Evolutionary conservation across 805 yeast genomes (phyloP), one percentile per base, ranked within the genome.

Genomic region (Yamadazyma kitorensis): DNA sequence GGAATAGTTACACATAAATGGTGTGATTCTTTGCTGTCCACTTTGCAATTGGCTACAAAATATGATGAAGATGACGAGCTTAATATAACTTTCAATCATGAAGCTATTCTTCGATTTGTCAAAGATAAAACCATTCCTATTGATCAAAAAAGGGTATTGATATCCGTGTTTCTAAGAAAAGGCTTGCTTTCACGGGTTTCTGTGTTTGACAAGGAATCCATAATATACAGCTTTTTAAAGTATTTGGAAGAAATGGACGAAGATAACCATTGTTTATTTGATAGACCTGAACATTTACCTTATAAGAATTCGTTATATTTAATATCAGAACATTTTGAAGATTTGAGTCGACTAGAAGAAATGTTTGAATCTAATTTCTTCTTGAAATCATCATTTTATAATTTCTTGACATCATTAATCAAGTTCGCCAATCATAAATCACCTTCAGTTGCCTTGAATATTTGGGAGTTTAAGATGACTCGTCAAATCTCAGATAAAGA

Each of bases 11-110:
- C 18, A 8, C n/a, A 24, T 3, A 14, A 31, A 13, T 55, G 60
- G 58, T 47, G 52, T 8, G 63, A 59, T 31, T 35, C 36, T 3
- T 40, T 54, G 18, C 52, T 49, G 31, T 35, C 45, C 2, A 54
- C 63, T 1, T 37, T 55, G 17, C 55, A 52, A 37, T 43, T 58
- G 17, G 29, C 45, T 11, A 18, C 6, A 2, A 34, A 44, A 17
- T 29, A 32, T 4, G 25, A 39, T 18, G 48, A 42, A 1, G 25
- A 23, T 6, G 6, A 7, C 6, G 25, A 23, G 12, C 12, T 8
- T n/a, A n/a, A n/a, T n/a, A 10, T 44, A 5, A 24, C 15, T 9
- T 36, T 43, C 27, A 48, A 54, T 38, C 34, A 31, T 7, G 20
- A 31, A 3, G 27, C 28, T 1, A 40, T 58, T 4, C 19, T 33